A percentile compares a stretch with the other conserved stretches of the same genome.
Evolutionary conservation across 2,329 filamentous ascomycete genomes (phyloP).

Genomic region (Fusarium sp.): DNA sequence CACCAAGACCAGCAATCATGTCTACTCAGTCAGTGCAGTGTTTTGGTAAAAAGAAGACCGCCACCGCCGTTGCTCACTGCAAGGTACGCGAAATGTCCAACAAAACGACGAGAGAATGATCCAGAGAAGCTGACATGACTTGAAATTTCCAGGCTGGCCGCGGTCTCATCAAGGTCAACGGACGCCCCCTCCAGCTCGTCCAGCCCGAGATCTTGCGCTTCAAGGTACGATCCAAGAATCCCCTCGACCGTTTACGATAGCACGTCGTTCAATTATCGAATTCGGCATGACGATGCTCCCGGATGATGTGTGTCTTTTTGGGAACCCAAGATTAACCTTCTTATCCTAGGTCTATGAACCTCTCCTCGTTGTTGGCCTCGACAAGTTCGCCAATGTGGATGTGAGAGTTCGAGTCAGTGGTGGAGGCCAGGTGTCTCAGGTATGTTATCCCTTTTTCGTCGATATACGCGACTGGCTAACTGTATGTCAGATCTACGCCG

Average conservation of each 20-base stretch:
- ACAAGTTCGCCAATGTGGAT: conserved; percentile 97
- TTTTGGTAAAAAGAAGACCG: conserved; percentile 99
- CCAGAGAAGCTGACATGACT: conserved; percentile 43
- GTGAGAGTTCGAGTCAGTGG: conserved; percentile 85
- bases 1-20: conserved; percentile 66
- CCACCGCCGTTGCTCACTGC: conserved; percentile 90
- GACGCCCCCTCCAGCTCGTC: conserved; percentile 91
- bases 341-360: conserved; percentile 88
- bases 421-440: conserved; percentile 64
- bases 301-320: not conserved
- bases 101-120: not conserved
- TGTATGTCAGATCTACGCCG: conserved; percentile 95
- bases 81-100: conserved; percentile 67
- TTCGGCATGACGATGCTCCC: not conserved
- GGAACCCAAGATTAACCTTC: conserved; percentile 35
- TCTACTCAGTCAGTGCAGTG: conserved; percentile 87
- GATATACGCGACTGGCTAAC: not conserved
- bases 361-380: conserved; percentile 93
- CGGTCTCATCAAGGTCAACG: conserved; percentile 98
- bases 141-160: conserved; percentile 50
- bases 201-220: conserved; percentile 97
- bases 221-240: conserved; percentile 71
- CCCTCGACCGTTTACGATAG: not conserved
- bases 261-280: not conserved
- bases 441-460: too few species aligned